Evolutionary conservation across 106 monocot genomes (phyloP), one percentile per base, ranked within the genome.

Genomic region (Agapanthus africanus): DNA sequence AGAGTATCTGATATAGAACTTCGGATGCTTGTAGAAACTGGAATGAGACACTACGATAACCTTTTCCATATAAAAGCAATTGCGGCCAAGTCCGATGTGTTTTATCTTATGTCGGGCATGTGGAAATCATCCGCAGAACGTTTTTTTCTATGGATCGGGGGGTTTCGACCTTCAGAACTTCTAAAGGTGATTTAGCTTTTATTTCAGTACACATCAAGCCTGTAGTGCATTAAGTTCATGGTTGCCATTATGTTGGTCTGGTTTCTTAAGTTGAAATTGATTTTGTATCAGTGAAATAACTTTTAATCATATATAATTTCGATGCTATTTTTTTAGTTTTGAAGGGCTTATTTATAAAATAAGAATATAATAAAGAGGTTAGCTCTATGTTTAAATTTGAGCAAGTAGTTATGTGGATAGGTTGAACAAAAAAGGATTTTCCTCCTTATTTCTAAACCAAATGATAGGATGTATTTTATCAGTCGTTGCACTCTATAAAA

Each of bases 91-190:
- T 73, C 86, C 59, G 91, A 97, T 79, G 91, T 91, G 11, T 97
- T 97, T 76, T 91, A 91, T 67, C 41, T 97, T 33, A 86, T 88
- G 73, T 97, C 91, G 52, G 95, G 95, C 65, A 84, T 87, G 82
- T 97, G 95, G 91, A 88, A 66, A 72, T 77, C 91, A 28, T 26
- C 76, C 66, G 76, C 80, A 0, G 95, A 97, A 44, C 71, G 95
- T 16, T 88, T 88, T 64, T 97, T 97, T 51, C 81, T 84, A 11
- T 97, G 95, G 95, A 91, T 97, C 67, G 95, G 95, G 33, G 95
- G 95, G 39, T 97, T 97, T 77, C 88, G 95, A 41, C 95, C 95
- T 59, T 97, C 95, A 34, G 95, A 82, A 44, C 82, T 91, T 72
- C 67, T 97, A 59, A 97, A 97, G 88, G 95, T 97, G 35, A 75